phyloP scores from a whole-genome alignment of 345 rosid species.

The Eucalyptus polyanthemos region DNA sequence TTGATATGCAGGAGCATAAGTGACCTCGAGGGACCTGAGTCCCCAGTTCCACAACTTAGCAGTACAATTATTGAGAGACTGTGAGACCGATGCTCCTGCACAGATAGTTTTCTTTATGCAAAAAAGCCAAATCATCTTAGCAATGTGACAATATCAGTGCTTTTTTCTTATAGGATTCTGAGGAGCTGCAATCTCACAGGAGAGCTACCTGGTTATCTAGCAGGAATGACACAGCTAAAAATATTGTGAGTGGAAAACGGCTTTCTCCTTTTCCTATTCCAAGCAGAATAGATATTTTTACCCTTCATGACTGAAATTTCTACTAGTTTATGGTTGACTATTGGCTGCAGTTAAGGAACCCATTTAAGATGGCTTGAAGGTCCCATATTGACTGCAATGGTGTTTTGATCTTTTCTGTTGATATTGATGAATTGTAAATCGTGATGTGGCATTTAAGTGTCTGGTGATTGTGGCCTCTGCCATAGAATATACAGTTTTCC shows the following conservation, averaged over 20 bases:
- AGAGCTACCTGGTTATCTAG: slow-evolving; percentile 27
- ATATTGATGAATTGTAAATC: neutral
- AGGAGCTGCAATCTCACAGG: slow-evolving; percentile 49
- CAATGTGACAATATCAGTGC: neutral
- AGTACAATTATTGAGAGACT: neutral
- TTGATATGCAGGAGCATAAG: neutral
- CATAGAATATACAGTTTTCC: rapidly evolving
- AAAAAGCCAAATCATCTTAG: neutral
- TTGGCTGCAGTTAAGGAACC: neutral
- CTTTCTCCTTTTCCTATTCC: neutral
- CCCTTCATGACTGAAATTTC: neutral
- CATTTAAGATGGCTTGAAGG: neutral
- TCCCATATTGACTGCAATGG: neutral
- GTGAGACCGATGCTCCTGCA: neutral
- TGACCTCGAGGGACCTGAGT: neutral
- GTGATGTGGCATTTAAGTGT: neutral
- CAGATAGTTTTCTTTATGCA: neutral
- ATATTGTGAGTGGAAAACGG: slow-evolving; percentile 22
- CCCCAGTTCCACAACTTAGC: neutral
- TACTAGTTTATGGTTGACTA: neutral
- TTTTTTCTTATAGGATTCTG: slow-evolving; percentile 17
- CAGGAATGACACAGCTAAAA: neutral
- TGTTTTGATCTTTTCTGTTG: neutral
- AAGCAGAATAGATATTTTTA: neutral
- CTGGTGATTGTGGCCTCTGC: neutral